These are phyloP conservation scores for Aspergillus fumigatus DNA, from an alignment of 2,329 filamentous ascomycete genomes.

Conservation along the genomic window DNA sequence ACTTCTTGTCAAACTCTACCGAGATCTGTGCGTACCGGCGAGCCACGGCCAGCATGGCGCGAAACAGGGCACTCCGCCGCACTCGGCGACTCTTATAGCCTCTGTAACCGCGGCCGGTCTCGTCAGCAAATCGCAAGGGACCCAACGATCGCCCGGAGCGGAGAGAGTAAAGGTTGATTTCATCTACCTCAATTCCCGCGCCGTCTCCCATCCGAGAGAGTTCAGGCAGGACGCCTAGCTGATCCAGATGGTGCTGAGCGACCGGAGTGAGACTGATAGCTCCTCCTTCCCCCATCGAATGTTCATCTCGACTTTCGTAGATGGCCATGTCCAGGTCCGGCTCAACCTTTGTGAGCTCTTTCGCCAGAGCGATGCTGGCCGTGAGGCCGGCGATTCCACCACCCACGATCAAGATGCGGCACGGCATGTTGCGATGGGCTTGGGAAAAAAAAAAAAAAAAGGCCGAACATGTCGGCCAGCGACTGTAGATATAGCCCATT, in stretches of 20 bases:
- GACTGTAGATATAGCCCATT: no score
- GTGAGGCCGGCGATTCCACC: background rate
- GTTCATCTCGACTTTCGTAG: slow-evolving; percentile 25
- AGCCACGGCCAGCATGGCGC: slow-evolving; percentile 28
- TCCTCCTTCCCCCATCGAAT: slow-evolving; percentile 28
- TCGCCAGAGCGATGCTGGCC: background rate
- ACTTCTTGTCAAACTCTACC: slow-evolving; percentile 6
- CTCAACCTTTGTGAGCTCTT: background rate
- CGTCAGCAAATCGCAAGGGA: slow-evolving; percentile 24
- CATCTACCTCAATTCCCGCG: slow-evolving; percentile 25
- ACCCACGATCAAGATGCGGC: background rate
- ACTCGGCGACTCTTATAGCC: slow-evolving; percentile 30
- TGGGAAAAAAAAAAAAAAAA: no score
- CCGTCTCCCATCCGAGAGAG: slow-evolving; percentile 27
- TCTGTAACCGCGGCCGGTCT: slow-evolving; percentile 20
- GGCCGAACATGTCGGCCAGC: no score
- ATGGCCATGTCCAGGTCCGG: slow-evolving; percentile 20
- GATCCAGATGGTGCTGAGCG: slow-evolving; percentile 31
- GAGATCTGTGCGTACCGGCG: slow-evolving; percentile 12
- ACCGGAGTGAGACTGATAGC: slow-evolving; percentile 36
- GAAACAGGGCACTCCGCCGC: slow-evolving; percentile 28
- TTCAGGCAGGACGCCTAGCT: slow-evolving; percentile 29
- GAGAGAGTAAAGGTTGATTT: slow-evolving; percentile 29
- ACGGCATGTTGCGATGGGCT: background rate
- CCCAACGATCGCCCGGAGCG: slow-evolving; percentile 29